A percentile compares a stretch with the other conserved stretches of the same genome.
phyloP scores from a whole-genome alignment of 805 yeast genomes.

The Saccharomycopsis olivae region DNA sequence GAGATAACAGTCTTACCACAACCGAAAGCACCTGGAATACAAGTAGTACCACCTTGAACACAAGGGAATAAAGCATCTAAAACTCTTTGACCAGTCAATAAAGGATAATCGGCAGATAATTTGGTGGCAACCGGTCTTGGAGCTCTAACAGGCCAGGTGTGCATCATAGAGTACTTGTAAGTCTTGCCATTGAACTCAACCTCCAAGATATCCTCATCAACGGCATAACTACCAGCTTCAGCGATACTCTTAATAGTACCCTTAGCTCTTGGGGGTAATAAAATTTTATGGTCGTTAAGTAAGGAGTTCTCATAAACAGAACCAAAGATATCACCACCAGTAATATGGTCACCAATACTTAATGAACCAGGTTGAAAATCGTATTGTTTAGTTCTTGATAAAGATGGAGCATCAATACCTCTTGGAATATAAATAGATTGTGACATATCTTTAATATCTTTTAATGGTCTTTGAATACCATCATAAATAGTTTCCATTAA shows the following conservation, averaged over 20 bases:
- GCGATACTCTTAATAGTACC: conserved; percentile 93
- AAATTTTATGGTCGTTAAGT: conserved; percentile 82
- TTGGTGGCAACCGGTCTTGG: conserved; percentile 98
- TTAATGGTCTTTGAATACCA: conserved; percentile 98
- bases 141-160: conserved; percentile 99
- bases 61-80: conserved; percentile 95
- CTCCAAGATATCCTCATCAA: conserved; percentile 83
- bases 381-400: conserved; percentile 70
- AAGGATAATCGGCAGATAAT: conserved; percentile 85
- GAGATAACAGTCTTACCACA: conserved; percentile 99
- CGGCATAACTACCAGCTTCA: conserved; percentile 79
- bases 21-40: conserved; percentile 99
- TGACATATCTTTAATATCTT: conserved; percentile 78
- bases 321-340: conserved; percentile 95
- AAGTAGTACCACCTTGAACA: conserved; percentile 99
- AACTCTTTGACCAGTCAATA: conserved; percentile 97
- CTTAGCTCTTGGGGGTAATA: conserved; percentile 96
- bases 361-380: conserved; percentile 74
- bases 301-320: conserved; percentile 89
- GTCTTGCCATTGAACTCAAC: conserved; percentile 89
- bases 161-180: conserved; percentile 82
- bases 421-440: conserved; percentile 96
- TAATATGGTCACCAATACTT: conserved; percentile 92
- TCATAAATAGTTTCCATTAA: conserved; percentile 98
- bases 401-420: conserved; percentile 96